Percentiles rank a stretch among this genome's conserved stretches.
These are phyloP conservation scores for Venturia aucupariae DNA, from an alignment of 2,329 filamentous ascomycete species.

Conservation along the genomic window DNA sequence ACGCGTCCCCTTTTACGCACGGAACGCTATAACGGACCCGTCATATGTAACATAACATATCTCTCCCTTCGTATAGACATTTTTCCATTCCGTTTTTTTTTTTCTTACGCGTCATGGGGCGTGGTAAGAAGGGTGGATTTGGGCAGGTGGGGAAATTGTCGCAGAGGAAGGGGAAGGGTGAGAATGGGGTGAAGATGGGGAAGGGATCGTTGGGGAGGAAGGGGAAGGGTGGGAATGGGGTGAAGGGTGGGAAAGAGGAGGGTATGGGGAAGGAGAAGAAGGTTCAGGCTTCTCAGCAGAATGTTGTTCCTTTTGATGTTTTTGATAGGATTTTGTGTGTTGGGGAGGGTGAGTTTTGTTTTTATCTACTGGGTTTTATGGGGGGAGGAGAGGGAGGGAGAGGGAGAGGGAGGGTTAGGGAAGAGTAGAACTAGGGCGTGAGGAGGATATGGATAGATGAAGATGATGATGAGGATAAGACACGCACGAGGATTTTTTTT, in stretches of 20 bases:
- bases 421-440: not conserved
- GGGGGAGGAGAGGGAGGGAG: no score
- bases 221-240: not conserved
- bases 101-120: no score
- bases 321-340: conserved; percentile 12
- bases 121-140: not conserved
- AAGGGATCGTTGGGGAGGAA: not conserved
- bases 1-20: no score
- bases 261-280: not conserved
- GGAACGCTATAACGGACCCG: no score
- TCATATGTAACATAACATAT: no score
- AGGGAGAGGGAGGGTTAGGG: not conserved
- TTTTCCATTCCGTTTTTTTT: no score
- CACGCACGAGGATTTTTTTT: no score
- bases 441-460: not conserved
- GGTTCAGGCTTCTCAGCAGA: conserved; percentile 3
- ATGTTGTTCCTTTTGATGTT: conserved; percentile 10
- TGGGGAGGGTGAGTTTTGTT: conserved; percentile 1
- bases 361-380: not conserved
- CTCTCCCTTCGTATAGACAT: no score
- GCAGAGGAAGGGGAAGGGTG: no score
- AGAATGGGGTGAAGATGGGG: not conserved
- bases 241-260: not conserved
- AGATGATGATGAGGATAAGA: not conserved
- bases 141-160: not conserved